phyloP scores from a whole-genome alignment of 2,329 filamentous ascomycete genomes.

The Lachnellula cervina region DNA sequence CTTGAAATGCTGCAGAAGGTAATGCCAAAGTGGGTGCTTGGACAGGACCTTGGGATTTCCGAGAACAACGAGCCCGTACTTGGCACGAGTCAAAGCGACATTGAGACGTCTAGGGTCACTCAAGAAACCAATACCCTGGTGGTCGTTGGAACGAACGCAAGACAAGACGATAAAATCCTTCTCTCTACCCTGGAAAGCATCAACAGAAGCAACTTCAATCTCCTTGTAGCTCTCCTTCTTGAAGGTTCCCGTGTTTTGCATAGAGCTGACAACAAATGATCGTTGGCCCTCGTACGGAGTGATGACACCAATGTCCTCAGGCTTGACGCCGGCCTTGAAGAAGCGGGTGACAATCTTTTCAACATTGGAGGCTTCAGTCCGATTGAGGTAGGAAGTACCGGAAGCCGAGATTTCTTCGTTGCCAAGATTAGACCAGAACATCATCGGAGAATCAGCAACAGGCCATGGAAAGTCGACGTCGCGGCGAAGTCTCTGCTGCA shows the following conservation, averaged over 20 bases:
- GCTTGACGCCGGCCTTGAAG: constrained; percentile 97
- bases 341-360: constrained; percentile 98
- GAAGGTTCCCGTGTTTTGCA: constrained; percentile 95
- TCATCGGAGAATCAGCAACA: constrained; percentile 90
- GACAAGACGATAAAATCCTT: constrained; percentile 99
- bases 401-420: constrained; percentile 98
- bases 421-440: constrained; percentile 99
- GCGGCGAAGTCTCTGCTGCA: constrained; percentile 77
- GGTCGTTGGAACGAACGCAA: constrained; percentile 96
- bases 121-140: constrained; percentile 97
- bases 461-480: constrained; percentile 99
- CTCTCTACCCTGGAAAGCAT: constrained; percentile 97
- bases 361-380: constrained; percentile 93
- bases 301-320: constrained; percentile 91
- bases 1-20: constrained; percentile 92
- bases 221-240: constrained; percentile 99
- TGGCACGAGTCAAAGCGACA: constrained; percentile 92
- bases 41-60: constrained; percentile 96
- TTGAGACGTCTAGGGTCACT: constrained; percentile 96
- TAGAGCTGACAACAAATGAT: constrained; percentile 98
- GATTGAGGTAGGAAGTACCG: constrained; percentile 95
- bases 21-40: constrained; percentile 98
- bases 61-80: constrained; percentile 92
- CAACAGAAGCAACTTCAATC: constrained; percentile 95
- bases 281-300: constrained; percentile 98